A percentile compares a stretch with the other conserved stretches of the same genome.
Evolutionary conservation across 208 protist species (phyloP).

Genomic region (Jaenimonas drosophilae): DNA sequence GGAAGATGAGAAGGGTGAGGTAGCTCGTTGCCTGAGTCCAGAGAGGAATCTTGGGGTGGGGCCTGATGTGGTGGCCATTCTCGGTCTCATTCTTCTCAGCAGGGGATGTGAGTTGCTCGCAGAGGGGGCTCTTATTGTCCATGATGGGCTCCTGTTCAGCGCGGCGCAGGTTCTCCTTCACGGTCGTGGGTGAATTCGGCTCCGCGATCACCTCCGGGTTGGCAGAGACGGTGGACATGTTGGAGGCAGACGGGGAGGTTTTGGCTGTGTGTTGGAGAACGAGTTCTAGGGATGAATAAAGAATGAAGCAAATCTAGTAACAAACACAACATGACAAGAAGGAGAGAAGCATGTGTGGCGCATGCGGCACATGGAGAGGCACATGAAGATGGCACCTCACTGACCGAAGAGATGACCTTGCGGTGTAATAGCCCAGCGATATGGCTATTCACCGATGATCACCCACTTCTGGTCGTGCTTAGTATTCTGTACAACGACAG

Average conservation of each 20-base stretch:
- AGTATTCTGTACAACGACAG: no score
- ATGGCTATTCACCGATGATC: no score
- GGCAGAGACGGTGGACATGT: slow-evolving; percentile 8
- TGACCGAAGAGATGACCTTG: no score
- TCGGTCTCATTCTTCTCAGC: slow-evolving; percentile 10
- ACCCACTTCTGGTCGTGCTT: no score
- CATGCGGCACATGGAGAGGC: no score
- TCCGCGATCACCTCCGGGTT: not conserved
- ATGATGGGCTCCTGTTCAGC: slow-evolving; percentile 10
- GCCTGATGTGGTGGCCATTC: not conserved
- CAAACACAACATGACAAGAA: slow-evolving; percentile 15
- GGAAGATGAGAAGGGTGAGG: slow-evolving; percentile 42
- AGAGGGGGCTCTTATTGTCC: slow-evolving; percentile 4
- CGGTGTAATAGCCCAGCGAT: no score
- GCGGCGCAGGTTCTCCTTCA: slow-evolving; percentile 1
- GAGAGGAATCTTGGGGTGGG: slow-evolving; percentile 18
- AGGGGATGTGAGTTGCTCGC: not conserved
- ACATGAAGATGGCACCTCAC: no score
- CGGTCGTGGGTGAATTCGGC: not conserved
- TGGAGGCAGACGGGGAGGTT: not conserved
- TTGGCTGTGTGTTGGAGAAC: not conserved
- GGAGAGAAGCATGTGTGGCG: slow-evolving; percentile 1
- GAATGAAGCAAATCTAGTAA: slow-evolving; percentile 7
- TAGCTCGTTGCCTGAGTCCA: slow-evolving; percentile 39
- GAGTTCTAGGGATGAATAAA: slow-evolving; percentile 2